Base-by-base conservation (phyloP, 1,284 basidiomycete species). In the Bothia castanella region DNA sequence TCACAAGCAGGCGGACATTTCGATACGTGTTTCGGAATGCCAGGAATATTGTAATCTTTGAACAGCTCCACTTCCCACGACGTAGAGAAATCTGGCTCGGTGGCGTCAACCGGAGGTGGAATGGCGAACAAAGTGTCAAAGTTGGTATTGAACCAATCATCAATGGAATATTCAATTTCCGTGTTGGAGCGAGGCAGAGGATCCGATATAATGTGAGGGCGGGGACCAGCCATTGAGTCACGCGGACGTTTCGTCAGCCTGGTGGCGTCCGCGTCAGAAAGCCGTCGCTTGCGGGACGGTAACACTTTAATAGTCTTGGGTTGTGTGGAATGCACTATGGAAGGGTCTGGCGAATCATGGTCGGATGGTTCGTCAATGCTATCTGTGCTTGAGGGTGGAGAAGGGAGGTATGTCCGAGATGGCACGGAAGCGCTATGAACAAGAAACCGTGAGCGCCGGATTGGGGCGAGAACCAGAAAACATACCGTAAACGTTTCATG, bases 401-500 rank as follows among this genome's bases (percentile, higher is more conserved):
- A 67, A 19, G 56, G 61, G 3, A 66, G 44, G 10, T 41, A 31
- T 3, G 40, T 38, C 17, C 1, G 30, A 35, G 46, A 39, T 25
- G 38, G 30, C 14, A 2, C 20, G 5, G 43, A 50, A 40, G 38
- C 4, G 2, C 63, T 61, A 16, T 5, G 4, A 27, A 45, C 5
- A 3, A 19, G 7, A 19, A 31, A 42, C 19, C 4, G 16, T 44
- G 40, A 51, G 16, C 6, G 2, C 5, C 3, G 0, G 2, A 0
- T 27, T n/a, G 8, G 16, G 11, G 8, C 4, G 3, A 17, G 9
- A 44, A 30, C 2, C 3, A 30, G 1, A 13, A 23, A 21, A 17
- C 53, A 20, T 44, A 68, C 68, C 67, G 57, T 10, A 57, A 41
- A 27, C 68, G 68, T 45, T 70, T 70, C 29, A 51, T 30, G 3